Evolutionary conservation across 441 rosid genomes (phyloP).

Genomic region (Syzygium malaccense): DNA sequence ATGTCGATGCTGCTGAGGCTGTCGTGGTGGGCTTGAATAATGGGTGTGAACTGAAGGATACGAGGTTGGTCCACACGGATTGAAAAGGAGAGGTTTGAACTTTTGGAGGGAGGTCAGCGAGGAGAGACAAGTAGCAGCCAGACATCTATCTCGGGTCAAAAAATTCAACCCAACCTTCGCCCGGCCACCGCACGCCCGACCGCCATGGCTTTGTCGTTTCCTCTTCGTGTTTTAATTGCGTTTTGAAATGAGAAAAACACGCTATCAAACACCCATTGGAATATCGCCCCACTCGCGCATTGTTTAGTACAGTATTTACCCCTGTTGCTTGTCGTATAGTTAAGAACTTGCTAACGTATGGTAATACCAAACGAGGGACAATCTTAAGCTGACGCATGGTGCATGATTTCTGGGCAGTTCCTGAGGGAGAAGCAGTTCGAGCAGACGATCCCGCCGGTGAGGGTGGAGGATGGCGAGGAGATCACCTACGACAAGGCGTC

Average conservation of each 20-base stretch:
- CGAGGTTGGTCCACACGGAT: background rate
- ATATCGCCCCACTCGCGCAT: background rate
- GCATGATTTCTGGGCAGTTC: conserved; percentile 13
- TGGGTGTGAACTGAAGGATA: background rate
- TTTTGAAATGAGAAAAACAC: background rate
- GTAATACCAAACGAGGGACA: background rate
- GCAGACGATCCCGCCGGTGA: conserved; percentile 32
- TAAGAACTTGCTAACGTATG: background rate
- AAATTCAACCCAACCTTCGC: background rate
- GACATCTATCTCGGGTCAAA: background rate
- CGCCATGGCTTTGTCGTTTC: background rate
- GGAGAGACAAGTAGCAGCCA: background rate
- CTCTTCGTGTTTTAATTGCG: background rate
- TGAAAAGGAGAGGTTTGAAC: background rate
- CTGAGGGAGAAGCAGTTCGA: conserved; percentile 45
- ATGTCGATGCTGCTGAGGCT: background rate
- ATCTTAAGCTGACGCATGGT: background rate
- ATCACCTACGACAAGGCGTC: conserved; percentile 32
- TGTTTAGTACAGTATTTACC: background rate
- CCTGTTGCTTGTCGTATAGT: background rate
- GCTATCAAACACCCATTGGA: background rate
- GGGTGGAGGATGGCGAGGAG: conserved; percentile 36
- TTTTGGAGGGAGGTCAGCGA: background rate
- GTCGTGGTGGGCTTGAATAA: background rate
- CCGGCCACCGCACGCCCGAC: background rate